phyloP scores from a whole-genome alignment of 495 filamentous ascomycete species.

The Neurospora sublineolata region DNA sequence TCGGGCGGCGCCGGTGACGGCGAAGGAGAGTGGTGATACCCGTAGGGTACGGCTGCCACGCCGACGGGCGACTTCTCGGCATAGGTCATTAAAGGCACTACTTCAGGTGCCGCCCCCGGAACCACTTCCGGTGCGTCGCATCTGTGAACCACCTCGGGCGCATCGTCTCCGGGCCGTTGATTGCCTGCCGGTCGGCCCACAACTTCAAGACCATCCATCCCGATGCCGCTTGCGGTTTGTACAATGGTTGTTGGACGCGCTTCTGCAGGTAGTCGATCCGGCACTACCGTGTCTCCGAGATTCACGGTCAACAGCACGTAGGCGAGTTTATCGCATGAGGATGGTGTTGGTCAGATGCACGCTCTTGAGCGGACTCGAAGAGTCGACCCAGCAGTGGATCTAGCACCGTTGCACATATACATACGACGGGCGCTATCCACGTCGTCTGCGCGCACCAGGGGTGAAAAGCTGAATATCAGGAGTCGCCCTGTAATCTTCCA shows the following conservation, averaged over 20 bases:
- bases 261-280: background rate
- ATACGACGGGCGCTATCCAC: background rate
- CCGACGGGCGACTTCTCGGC: background rate
- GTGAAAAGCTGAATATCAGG: background rate
- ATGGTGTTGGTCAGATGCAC: background rate
- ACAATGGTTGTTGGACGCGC: background rate
- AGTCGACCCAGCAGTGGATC: background rate
- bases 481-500: background rate
- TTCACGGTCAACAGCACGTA: background rate
- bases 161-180: background rate
- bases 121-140: background rate
- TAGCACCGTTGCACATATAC: background rate
- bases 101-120: background rate
- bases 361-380: background rate
- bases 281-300: background rate
- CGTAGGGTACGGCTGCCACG: background rate
- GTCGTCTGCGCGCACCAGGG: background rate
- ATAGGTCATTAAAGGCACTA: background rate
- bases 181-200: background rate
- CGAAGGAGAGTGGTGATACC: background rate
- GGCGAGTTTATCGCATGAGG: background rate
- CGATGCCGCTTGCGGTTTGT: background rate
- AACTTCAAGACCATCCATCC: background rate
- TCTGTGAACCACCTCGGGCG: background rate
- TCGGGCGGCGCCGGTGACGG: background rate